These are phyloP conservation scores for Ambrosia trifida DNA, from an alignment of 129 eudicot species.

Conservation along the genomic window DNA sequence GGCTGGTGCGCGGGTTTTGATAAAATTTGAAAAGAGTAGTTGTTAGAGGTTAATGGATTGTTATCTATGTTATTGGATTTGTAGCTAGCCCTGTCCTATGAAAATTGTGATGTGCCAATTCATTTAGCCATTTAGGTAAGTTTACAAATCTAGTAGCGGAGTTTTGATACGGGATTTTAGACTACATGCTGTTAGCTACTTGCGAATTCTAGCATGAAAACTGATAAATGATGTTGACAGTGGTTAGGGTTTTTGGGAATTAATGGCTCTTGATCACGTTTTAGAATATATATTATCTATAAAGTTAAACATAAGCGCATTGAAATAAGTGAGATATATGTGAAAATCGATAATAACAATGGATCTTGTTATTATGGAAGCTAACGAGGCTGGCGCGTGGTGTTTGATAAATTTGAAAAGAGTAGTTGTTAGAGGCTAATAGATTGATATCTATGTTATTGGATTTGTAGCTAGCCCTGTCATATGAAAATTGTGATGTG, in stretches of 20 bases:
- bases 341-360: neutral
- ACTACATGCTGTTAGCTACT: neutral
- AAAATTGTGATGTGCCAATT: neutral
- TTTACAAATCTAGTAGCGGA: constrained; percentile 8
- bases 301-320: neutral
- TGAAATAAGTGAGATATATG: neutral
- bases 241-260: neutral
- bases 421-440: no score
- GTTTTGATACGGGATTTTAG: constrained; percentile 4
- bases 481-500: no score
- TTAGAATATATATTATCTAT: neutral
- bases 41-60: neutral
- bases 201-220: neutral
- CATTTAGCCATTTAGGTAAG: constrained; percentile 1
- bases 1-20: constrained; percentile 4
- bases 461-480: no score
- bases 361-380: neutral
- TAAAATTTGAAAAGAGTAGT: neutral
- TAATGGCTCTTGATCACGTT: constrained; percentile 9
- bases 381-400: neutral
- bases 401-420: no score
- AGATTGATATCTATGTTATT: no score
- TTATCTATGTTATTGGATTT: constrained; percentile 1
- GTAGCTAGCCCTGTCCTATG: constrained; percentile 3
- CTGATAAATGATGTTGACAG: neutral